phyloP scores from a whole-genome alignment of 164 flowering plant genomes.

The Sextonia rubra region DNA sequence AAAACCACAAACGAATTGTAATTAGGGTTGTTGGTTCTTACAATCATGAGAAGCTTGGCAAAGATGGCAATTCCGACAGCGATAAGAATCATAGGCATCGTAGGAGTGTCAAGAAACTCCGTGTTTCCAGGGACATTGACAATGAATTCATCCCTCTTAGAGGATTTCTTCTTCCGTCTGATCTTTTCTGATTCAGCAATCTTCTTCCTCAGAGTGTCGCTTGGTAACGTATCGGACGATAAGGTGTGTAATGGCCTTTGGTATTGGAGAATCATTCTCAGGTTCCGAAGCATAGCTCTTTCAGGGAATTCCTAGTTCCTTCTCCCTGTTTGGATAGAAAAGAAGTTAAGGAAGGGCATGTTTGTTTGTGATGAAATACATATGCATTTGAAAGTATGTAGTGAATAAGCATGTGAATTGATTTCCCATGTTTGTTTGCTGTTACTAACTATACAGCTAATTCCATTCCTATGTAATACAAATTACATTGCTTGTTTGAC shows the following conservation, averaged over 20 bases:
- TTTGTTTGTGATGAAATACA: no score
- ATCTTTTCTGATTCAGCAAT: conserved; percentile 37
- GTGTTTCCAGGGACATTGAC: conserved; percentile 62
- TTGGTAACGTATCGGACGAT: neutral
- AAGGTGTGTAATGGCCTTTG: neutral
- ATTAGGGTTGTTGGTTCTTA: conserved; percentile 10
- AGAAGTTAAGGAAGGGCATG: no score
- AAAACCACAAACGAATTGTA: no score
- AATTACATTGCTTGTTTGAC: no score
- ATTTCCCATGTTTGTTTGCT: no score
- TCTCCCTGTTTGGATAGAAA: neutral
- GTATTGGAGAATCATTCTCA: neutral
- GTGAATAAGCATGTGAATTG: no score
- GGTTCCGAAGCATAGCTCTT: neutral
- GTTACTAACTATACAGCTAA: no score
- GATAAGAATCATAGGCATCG: conserved; percentile 68
- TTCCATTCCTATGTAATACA: no score
- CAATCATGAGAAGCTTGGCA: conserved; percentile 85
- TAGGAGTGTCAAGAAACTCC: conserved; percentile 64
- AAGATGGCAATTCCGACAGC: conserved; percentile 63
- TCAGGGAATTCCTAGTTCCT: neutral
- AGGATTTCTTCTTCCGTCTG: conserved; percentile 32
- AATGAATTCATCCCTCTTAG: conserved; percentile 41
- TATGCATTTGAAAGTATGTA: no score
- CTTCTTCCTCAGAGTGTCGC: conserved; percentile 48